phyloP scores from a whole-genome alignment of 2,329 filamentous ascomycete species.

The Rugonectria rugulosa region DNA sequence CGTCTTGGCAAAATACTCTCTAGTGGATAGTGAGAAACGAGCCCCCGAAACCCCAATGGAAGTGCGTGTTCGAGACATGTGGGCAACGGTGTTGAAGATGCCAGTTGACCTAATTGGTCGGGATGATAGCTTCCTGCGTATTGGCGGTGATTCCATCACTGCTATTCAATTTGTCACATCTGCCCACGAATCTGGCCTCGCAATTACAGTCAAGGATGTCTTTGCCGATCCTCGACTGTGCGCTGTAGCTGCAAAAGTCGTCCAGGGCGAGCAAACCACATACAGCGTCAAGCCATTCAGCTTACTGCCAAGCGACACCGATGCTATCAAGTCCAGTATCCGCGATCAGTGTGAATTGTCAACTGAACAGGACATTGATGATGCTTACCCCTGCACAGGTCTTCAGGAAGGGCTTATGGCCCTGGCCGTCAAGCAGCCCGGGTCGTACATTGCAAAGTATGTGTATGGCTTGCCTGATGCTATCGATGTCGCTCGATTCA shows the following conservation, averaged over 20 bases:
- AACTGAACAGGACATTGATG: background rate
- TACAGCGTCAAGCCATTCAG: background rate
- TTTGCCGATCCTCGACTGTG: no score
- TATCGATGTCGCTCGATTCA: no score
- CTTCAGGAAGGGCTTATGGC: conserved; percentile 48
- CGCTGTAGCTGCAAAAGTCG: conserved; percentile 29
- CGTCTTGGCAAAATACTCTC: conserved; percentile 16
- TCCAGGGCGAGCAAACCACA: background rate
- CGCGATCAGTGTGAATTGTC: background rate
- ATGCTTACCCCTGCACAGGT: conserved; percentile 41
- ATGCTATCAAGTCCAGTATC: background rate
- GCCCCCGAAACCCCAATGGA: conserved; percentile 2
- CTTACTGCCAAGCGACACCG: background rate
- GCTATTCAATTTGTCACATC: no score
- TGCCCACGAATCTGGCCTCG: no score
- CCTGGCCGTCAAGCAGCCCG: no score
- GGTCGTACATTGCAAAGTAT: no score
- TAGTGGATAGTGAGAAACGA: conserved; percentile 1
- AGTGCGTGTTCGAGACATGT: conserved; percentile 39
- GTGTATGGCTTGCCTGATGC: no score
- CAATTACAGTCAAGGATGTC: conserved; percentile 12
- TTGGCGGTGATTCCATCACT: conserved; percentile 15
- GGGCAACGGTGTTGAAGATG: conserved; percentile 38
- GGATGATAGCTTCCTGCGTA: conserved; percentile 7
- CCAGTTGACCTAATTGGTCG: conserved; percentile 38